Evolutionary conservation across 192 early-diverging fungal species (phyloP).

Genomic region (Kappamyces sp.): DNA sequence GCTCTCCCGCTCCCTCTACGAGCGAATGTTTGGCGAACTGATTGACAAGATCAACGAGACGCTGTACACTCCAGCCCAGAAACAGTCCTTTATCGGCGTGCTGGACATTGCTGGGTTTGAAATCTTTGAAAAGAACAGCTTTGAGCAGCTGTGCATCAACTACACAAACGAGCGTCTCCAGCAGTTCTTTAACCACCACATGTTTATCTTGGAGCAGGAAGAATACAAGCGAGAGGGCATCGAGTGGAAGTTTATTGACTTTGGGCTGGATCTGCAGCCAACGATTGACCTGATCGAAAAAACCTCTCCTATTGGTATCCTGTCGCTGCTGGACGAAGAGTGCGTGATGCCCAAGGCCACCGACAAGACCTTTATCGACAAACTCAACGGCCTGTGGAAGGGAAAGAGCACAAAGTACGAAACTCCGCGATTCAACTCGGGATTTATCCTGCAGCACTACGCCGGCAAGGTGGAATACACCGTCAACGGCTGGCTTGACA

Average conservation of each 20-base stretch:
- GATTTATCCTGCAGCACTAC: slow-evolving; percentile 90
- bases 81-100: slow-evolving; percentile 88
- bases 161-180: slow-evolving; percentile 98
- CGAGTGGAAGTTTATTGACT: slow-evolving; percentile 97
- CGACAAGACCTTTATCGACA: slow-evolving; percentile 91
- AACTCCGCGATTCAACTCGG: slow-evolving; percentile 74
- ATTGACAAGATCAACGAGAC: slow-evolving; percentile 81
- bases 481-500: slow-evolving; percentile 88
- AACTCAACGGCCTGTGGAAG: slow-evolving; percentile 85
- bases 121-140: slow-evolving; percentile 97
- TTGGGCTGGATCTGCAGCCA: slow-evolving; percentile 93
- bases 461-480: slow-evolving; percentile 94
- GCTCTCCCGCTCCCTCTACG: slow-evolving; percentile 84
- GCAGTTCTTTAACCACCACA: slow-evolving; percentile 99
- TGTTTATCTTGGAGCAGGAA: slow-evolving; percentile 98
- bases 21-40: slow-evolving; percentile 90
- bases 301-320: slow-evolving; percentile 89
- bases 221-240: slow-evolving; percentile 96
- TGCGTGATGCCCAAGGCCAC: slow-evolving; percentile 96
- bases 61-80: slow-evolving; percentile 54
- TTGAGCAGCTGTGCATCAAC: slow-evolving; percentile 99
- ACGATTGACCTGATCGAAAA: slow-evolving; percentile 99
- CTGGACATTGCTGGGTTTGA: slow-evolving; percentile 99
- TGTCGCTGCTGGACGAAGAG: slow-evolving; percentile 96
- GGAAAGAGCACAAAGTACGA: slow-evolving; percentile 84